Conservation (phyloP, 345 rosid species). For the Erysimum cheiranthoides region DNA sequence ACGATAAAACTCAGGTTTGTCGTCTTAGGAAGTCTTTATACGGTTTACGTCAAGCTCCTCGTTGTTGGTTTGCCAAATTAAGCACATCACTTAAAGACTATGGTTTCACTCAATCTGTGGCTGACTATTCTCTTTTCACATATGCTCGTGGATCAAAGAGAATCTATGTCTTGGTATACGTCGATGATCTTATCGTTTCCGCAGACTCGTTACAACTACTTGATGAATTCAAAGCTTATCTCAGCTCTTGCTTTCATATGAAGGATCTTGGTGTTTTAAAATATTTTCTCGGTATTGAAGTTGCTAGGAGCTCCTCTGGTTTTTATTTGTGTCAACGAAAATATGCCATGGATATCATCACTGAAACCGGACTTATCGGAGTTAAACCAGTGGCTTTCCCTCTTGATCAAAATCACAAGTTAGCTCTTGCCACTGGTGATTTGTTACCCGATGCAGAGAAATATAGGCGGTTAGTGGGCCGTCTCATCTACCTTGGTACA, state of each 20-base stretch:
- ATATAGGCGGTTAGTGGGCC: accelerated
- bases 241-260: neutral
- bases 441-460: neutral
- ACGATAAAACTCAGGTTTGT: neutral
- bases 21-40: neutral
- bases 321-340: neutral
- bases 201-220: accelerated
- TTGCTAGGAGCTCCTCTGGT: accelerated
- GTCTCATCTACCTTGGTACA: neutral
- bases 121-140: neutral
- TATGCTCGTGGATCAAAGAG: no score
- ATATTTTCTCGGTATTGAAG: neutral
- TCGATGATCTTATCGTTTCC: neutral
- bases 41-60: neutral
- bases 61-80: neutral
- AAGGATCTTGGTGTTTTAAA: neutral
- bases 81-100: neutral
- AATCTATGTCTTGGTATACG: neutral
- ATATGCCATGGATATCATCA: neutral
- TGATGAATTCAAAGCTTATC: neutral
- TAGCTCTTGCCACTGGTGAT: neutral
- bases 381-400: neutral
- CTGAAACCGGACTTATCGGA: neutral
- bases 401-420: neutral
- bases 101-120: neutral